These are phyloP conservation scores for Rhododendron vialii DNA, from an alignment of 148 eudicot genomes.

Conservation along the genomic window DNA sequence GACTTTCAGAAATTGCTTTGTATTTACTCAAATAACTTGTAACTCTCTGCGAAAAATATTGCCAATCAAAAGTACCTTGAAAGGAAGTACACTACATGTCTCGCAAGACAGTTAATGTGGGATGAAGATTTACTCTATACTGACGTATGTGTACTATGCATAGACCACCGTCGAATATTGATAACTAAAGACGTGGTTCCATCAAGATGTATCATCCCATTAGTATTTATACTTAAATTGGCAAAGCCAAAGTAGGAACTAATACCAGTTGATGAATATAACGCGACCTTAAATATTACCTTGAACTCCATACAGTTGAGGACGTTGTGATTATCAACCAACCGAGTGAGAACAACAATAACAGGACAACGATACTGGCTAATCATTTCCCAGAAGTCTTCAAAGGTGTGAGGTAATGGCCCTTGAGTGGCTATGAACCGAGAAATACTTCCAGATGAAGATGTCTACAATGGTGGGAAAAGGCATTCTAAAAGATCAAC, in stretches of 20 bases:
- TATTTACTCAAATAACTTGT: no score
- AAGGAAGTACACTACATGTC: neutral
- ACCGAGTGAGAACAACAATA: conserved; percentile 80
- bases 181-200: neutral
- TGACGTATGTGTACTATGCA: neutral
- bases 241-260: neutral
- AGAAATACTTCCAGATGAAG: conserved; percentile 49
- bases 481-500: conserved; percentile 14
- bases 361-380: conserved; percentile 78
- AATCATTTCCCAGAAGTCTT: conserved; percentile 99
- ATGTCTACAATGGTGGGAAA: conserved; percentile 43
- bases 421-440: conserved; percentile 97
- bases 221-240: neutral
- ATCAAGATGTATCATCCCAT: neutral
- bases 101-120: neutral
- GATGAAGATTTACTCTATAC: neutral
- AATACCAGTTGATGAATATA: neutral
- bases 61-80: no score
- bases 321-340: conserved; percentile 79
- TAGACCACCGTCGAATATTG: neutral
- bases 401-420: conserved; percentile 77
- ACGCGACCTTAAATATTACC: neutral
- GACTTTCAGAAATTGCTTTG: no score
- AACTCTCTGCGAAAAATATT: no score
- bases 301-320: conserved; percentile 15